Evolutionary conservation across 768 basidiomycete genomes (phyloP).

Genomic region (Leccinum rimulosum): DNA sequence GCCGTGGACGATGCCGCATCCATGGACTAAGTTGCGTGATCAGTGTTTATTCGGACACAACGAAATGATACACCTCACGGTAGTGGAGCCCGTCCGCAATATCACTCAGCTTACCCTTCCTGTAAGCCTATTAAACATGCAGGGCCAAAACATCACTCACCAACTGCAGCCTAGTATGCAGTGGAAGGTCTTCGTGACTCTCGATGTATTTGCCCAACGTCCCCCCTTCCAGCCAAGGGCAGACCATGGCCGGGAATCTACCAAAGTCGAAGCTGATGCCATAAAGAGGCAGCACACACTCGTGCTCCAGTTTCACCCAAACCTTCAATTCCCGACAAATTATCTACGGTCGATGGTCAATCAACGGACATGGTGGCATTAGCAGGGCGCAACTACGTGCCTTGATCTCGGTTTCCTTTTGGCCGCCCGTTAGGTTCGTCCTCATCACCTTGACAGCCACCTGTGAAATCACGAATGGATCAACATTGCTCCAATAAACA

Average conservation of each 20-base stretch:
- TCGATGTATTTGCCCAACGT: constrained; percentile 25
- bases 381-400: neutral
- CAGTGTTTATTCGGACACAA: neutral
- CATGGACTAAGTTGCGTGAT: constrained; percentile 11
- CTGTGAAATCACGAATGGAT: constrained; percentile 6
- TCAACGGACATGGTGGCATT: neutral
- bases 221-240: constrained; percentile 34
- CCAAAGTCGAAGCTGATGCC: constrained; percentile 32
- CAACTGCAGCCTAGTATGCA: constrained; percentile 8
- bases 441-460: constrained; percentile 29
- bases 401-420: constrained; percentile 13
- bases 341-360: neutral
- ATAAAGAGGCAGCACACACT: constrained; percentile 27
- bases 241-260: constrained; percentile 31
- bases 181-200: constrained; percentile 4
- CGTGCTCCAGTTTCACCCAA: constrained; percentile 30
- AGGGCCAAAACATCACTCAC: constrained; percentile 11
- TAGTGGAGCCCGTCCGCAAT: constrained; percentile 24
- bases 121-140: neutral
- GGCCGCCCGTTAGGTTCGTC: constrained; percentile 12
- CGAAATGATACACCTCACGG: constrained; percentile 4
- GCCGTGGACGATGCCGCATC: constrained; percentile 39
- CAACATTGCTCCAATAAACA: neutral
- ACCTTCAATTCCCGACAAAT: constrained; percentile 18
- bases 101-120: constrained; percentile 11